Percentiles rank a stretch among this genome's conserved stretches.
Conservation (phyloP, 208 protist species). For the Balamuthia mandrillaris region DNA sequence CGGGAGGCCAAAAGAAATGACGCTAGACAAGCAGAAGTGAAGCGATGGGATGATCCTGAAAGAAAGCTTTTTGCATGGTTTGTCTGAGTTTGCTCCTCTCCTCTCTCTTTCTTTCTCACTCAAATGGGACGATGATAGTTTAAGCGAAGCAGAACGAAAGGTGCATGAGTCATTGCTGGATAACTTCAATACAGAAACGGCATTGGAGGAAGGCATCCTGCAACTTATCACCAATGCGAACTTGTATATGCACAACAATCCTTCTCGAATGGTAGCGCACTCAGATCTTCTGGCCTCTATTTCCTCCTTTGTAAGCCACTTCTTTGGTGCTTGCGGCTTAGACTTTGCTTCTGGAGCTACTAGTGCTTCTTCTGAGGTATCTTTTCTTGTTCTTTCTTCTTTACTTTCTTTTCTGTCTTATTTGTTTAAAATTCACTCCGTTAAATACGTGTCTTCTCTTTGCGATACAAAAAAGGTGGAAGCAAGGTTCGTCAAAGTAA, state of each 20-base stretch:
- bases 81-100: too few relatives aligned
- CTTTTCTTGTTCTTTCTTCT: too few relatives aligned
- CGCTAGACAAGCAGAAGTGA: not conserved
- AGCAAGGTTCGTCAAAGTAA: too few relatives aligned
- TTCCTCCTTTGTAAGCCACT: conserved; percentile 80
- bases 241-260: conserved; percentile 69
- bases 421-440: too few relatives aligned
- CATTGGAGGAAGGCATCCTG: conserved; percentile 73
- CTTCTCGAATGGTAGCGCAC: not conserved
- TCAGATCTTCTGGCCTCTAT: conserved; percentile 72
- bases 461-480: too few relatives aligned
- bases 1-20: not conserved
- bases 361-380: too few relatives aligned
- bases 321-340: conserved; percentile 87
- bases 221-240: conserved; percentile 80
- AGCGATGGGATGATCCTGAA: not conserved
- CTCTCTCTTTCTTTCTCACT: too few relatives aligned
- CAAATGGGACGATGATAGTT: too few relatives aligned
- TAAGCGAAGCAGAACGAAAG: conserved; percentile 63
- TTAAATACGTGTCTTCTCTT: too few relatives aligned
- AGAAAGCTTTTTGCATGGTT: not conserved
- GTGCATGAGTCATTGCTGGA: conserved; percentile 80
- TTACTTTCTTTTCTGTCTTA: too few relatives aligned
- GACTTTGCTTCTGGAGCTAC: too few relatives aligned
- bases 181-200: conserved; percentile 87